phyloP scores from a whole-genome alignment of 164 flowering plant genomes.

The Piper betle region DNA sequence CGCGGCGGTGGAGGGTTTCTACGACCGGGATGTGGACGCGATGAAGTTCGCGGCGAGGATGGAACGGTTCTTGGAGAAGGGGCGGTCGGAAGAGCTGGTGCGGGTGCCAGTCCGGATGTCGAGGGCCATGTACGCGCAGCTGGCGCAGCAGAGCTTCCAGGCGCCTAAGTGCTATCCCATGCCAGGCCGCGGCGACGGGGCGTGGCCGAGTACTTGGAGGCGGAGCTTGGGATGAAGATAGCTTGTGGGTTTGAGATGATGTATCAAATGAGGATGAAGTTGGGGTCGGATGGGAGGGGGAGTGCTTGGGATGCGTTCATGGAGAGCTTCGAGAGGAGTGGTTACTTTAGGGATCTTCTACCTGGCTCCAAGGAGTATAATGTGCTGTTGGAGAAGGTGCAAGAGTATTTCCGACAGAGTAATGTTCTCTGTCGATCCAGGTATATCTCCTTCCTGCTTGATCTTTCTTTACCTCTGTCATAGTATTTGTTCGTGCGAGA shows the following conservation, averaged over 20 bases:
- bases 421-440: conserved; percentile 45
- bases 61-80: conserved; percentile 58
- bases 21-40: conserved; percentile 75
- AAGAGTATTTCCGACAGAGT: conserved; percentile 55
- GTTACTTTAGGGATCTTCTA: conserved; percentile 65
- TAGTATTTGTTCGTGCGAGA: neutral
- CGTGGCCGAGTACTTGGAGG: conserved; percentile 36
- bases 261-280: conserved; percentile 52
- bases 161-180: conserved; percentile 77
- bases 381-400: conserved; percentile 64
- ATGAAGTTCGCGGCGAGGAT: conserved; percentile 80
- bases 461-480: too few relatives aligned
- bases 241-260: conserved; percentile 96
- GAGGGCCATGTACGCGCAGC: conserved; percentile 87
- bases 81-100: conserved; percentile 59
- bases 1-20: conserved; percentile 86
- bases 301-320: conserved; percentile 58
- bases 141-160: conserved; percentile 77
- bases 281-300: conserved; percentile 62
- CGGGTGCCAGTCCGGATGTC: conserved; percentile 50
- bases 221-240: conserved; percentile 93
- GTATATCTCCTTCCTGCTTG: conserved; percentile 16
- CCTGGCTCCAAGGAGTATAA: conserved; percentile 82
- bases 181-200: conserved; percentile 33
- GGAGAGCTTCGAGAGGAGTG: conserved; percentile 64